Percentiles rank a stretch among this genome's conserved stretches.
Conservation (phyloP, 345 rosid species). For the Zanthoxylum bungeanum region DNA sequence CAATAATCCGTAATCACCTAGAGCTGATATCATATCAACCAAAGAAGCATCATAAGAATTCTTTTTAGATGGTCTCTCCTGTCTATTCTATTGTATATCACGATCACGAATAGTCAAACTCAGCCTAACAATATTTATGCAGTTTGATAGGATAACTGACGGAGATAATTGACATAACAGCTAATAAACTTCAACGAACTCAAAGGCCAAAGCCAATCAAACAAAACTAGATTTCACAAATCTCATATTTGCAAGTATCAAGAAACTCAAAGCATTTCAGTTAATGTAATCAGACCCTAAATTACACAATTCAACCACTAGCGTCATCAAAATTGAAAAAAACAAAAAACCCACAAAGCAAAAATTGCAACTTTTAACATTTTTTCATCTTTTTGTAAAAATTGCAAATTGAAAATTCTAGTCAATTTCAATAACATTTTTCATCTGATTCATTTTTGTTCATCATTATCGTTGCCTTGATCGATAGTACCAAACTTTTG, state of each 20-base stretch:
- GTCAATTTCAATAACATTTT: background rate
- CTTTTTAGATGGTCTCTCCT: background rate
- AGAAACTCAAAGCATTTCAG: background rate
- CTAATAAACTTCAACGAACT: background rate
- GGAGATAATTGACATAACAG: background rate
- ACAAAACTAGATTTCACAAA: background rate
- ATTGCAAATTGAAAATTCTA: background rate
- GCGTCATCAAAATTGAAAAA: background rate
- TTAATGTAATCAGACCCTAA: background rate
- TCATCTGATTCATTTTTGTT: slow-evolving; percentile 13
- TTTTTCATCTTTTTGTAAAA: background rate
- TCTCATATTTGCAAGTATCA: background rate
- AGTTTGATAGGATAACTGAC: background rate
- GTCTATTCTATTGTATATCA: background rate
- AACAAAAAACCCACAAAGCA: background rate
- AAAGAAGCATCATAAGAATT: background rate
- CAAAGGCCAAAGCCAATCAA: background rate
- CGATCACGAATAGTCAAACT: background rate
- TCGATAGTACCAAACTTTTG: slow-evolving; percentile 51
- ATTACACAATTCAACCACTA: background rate
- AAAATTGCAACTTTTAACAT: background rate
- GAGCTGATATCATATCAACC: background rate
- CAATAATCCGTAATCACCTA: background rate
- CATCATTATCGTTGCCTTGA: slow-evolving; percentile 17
- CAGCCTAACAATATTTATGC: background rate